phyloP scores from a whole-genome alignment of 805 yeast genomes.

The Suhomyces sp. region DNA sequence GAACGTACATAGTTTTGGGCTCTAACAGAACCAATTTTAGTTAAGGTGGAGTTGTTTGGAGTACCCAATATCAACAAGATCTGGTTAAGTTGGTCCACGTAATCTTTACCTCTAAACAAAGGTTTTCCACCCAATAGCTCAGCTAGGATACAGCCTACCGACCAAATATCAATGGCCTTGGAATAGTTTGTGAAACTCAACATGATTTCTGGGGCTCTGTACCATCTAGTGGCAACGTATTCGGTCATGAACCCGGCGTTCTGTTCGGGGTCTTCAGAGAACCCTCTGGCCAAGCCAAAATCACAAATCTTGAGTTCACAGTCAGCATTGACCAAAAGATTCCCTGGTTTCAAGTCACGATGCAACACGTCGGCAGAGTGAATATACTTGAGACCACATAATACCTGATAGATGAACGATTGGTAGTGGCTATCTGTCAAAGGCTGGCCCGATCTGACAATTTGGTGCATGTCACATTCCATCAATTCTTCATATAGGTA shows the following conservation, averaged over 20 bases:
- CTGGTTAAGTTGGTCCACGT: slow-evolving; percentile 90
- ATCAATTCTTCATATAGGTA: slow-evolving; percentile 93
- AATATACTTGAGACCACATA: slow-evolving; percentile 85
- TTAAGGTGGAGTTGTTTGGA: slow-evolving; percentile 56
- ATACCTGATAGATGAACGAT: slow-evolving; percentile 83
- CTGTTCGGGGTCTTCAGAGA: slow-evolving; percentile 73
- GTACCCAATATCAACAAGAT: slow-evolving; percentile 88
- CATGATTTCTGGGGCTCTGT: slow-evolving; percentile 97
- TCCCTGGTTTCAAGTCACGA: slow-evolving; percentile 93
- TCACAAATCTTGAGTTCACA: slow-evolving; percentile 96
- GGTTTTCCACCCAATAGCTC: slow-evolving; percentile 91
- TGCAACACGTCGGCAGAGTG: slow-evolving; percentile 93
- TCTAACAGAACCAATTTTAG: slow-evolving; percentile 67
- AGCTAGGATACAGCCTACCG: slow-evolving; percentile 95
- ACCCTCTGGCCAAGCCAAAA: slow-evolving; percentile 94
- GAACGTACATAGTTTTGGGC: slow-evolving; percentile 91
- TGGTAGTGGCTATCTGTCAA: slow-evolving; percentile 94
- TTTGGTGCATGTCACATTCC: slow-evolving; percentile 99
- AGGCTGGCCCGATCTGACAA: slow-evolving; percentile 89
- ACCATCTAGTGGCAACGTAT: slow-evolving; percentile 98
- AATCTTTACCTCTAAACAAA: slow-evolving; percentile 91
- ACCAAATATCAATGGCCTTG: slow-evolving; percentile 96
- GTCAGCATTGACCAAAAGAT: slow-evolving; percentile 88
- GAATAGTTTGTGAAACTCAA: slow-evolving; percentile 91
- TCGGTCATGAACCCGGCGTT: slow-evolving; percentile 95